phyloP scores from a whole-genome alignment of 495 filamentous ascomycete genomes.

The Aspergillus incahuasiensis region DNA sequence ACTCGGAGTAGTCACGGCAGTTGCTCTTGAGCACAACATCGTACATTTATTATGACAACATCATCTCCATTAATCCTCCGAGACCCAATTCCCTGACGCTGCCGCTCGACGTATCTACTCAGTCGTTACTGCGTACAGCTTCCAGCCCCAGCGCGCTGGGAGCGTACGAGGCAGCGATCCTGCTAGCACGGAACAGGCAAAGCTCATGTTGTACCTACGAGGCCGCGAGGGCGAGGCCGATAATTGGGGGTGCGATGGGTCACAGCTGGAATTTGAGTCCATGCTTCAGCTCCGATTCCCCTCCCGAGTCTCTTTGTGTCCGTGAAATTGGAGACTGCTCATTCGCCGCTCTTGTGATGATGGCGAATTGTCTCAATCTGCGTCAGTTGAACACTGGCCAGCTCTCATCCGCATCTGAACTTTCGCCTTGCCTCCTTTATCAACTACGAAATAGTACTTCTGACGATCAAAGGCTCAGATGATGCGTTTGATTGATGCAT shows the following conservation, averaged over 20 bases:
- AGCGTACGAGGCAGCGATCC: constrained; percentile 10
- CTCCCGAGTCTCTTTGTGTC: not conserved
- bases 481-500: not conserved
- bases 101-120: constrained; percentile 7
- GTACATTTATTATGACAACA: not conserved
- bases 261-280: constrained; percentile 7
- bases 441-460: not conserved
- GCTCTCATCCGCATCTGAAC: not conserved
- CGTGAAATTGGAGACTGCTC: not conserved
- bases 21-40: not conserved
- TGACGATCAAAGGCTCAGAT: not conserved
- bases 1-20: too few relatives aligned
- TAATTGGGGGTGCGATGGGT: constrained; percentile 7
- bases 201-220: constrained; percentile 6
- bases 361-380: constrained; percentile 3
- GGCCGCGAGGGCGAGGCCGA: not conserved
- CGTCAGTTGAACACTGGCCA: not conserved
- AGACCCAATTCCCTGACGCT: not conserved
- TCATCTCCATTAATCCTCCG: not conserved
- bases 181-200: constrained; percentile 8
- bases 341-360: not conserved
- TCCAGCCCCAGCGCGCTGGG: constrained; percentile 12
- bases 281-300: not conserved
- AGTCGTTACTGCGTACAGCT: constrained; percentile 13
- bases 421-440: not conserved